phyloP scores from a whole-genome alignment of 345 rosid genomes.

The Pelargonium nanum region DNA sequence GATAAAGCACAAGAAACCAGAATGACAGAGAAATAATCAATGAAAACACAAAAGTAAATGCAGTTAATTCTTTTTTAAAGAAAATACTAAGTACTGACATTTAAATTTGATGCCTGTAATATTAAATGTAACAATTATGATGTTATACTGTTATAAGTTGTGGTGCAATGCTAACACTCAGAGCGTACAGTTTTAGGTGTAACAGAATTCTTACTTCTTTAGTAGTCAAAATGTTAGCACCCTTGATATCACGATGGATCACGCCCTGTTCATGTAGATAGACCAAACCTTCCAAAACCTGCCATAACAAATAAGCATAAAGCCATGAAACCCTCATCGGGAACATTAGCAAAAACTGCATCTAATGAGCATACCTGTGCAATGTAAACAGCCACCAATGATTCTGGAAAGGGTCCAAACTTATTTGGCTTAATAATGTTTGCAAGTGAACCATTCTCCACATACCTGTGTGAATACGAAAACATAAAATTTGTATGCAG shows the following conservation, averaged over 20 bases:
- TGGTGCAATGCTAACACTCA: background rate
- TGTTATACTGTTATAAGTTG: background rate
- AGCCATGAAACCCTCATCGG: conserved; percentile 1
- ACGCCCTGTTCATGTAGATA: conserved; percentile 99
- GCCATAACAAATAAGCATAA: conserved; percentile 15
- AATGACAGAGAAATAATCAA: background rate
- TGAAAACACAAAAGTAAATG: background rate
- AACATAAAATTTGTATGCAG: conserved; percentile 6
- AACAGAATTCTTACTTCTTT: conserved; percentile 51
- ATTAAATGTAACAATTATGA: background rate
- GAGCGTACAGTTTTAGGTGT: background rate
- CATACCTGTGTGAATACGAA: conserved; percentile 49
- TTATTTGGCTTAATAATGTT: conserved; percentile 96
- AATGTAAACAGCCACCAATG: conserved; percentile 90
- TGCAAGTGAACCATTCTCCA: conserved; percentile 98
- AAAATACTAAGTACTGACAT: background rate
- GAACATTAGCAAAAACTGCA: conserved; percentile 15
- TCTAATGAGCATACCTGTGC: conserved; percentile 72
- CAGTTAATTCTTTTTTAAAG: background rate
- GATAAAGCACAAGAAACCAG: background rate
- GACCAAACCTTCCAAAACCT: conserved; percentile 97
- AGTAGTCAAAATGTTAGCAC: conserved; percentile 98
- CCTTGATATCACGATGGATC: conserved; percentile 98
- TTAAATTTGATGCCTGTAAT: background rate
- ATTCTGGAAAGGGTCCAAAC: conserved; percentile 97